Conservation (phyloP, 2,329 filamentous ascomycete genomes). For the Hirsutella thompsonii region DNA sequence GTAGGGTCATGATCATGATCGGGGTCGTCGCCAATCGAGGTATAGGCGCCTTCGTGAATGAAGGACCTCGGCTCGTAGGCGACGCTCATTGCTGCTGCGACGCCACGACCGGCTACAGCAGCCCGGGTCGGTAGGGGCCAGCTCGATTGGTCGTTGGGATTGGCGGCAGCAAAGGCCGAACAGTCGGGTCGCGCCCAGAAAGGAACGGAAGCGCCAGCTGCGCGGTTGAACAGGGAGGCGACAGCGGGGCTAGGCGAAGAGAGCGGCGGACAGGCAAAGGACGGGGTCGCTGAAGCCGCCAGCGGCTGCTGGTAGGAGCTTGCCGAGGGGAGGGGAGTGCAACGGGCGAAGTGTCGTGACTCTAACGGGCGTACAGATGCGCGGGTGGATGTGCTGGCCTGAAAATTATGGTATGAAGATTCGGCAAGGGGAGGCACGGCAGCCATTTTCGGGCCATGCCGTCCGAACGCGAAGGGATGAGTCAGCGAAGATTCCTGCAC, state of each 20-base stretch:
- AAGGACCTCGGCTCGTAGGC: conserved; percentile 37
- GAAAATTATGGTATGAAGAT: conserved; percentile 15
- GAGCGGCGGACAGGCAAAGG: background rate
- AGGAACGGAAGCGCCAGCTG: background rate
- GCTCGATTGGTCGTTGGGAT: conserved; percentile 4
- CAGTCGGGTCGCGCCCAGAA: background rate
- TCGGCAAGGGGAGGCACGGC: conserved; percentile 1
- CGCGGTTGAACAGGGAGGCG: background rate
- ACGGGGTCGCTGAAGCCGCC: background rate
- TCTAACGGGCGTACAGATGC: conserved; percentile 3
- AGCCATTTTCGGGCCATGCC: conserved; percentile 1
- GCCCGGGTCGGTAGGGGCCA: conserved; percentile 1
- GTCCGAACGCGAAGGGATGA: conserved; percentile 9
- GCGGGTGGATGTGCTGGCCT: conserved; percentile 11
- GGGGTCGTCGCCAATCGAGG: conserved; percentile 30
- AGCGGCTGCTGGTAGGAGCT: background rate
- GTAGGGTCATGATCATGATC: conserved; percentile 17
- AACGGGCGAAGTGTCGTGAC: conserved; percentile 1
- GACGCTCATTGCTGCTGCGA: conserved; percentile 31
- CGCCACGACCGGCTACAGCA: conserved; percentile 8
- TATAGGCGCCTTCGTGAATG: conserved; percentile 33
- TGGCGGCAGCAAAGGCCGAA: conserved; percentile 1
- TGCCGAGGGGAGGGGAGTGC: background rate
- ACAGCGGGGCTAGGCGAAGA: background rate
- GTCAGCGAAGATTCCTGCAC: conserved; percentile 12